A percentile compares a stretch with the other conserved stretches of the same genome.
phyloP scores from a whole-genome alignment of 208 protist genomes.

The Crithidia bombi region DNA sequence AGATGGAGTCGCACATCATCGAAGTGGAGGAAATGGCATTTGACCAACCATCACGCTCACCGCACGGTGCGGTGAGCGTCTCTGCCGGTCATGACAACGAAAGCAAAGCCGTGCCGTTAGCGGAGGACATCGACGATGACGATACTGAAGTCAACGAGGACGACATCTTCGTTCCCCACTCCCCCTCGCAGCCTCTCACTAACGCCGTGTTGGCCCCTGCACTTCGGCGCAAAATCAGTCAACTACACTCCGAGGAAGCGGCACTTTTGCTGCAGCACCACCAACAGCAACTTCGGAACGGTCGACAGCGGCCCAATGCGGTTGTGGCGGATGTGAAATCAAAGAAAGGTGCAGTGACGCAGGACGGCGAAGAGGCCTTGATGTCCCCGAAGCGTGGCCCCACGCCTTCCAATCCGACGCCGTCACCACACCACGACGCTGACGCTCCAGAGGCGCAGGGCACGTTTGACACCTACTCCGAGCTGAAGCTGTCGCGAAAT shows the following conservation, averaged over 20 bases:
- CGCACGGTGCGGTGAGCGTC: constrained; percentile 1
- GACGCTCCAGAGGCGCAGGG: constrained; percentile 10
- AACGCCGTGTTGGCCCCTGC: constrained; percentile 41
- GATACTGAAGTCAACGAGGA: constrained; percentile 21
- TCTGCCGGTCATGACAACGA: constrained; percentile 23
- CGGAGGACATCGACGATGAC: not conserved
- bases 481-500: constrained; percentile 29
- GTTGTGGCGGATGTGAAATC: not conserved
- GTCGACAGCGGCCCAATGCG: constrained; percentile 1
- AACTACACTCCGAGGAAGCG: constrained; percentile 31
- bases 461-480: constrained; percentile 58
- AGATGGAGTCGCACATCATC: constrained; percentile 12
- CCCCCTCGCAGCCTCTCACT: constrained; percentile 10
- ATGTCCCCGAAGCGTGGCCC: not conserved
- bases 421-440: not conserved
- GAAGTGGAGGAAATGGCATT: constrained; percentile 11
- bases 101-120: not conserved
- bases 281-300: constrained; percentile 7
- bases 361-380: not conserved
- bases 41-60: not conserved
- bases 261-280: constrained; percentile 22
- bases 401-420: not conserved
- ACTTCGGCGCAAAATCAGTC: constrained; percentile 49
- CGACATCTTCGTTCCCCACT: constrained; percentile 14
- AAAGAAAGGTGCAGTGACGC: not conserved